phyloP scores from a whole-genome alignment of 2,329 filamentous ascomycete genomes.

The Ophiostoma tasmaniense region DNA sequence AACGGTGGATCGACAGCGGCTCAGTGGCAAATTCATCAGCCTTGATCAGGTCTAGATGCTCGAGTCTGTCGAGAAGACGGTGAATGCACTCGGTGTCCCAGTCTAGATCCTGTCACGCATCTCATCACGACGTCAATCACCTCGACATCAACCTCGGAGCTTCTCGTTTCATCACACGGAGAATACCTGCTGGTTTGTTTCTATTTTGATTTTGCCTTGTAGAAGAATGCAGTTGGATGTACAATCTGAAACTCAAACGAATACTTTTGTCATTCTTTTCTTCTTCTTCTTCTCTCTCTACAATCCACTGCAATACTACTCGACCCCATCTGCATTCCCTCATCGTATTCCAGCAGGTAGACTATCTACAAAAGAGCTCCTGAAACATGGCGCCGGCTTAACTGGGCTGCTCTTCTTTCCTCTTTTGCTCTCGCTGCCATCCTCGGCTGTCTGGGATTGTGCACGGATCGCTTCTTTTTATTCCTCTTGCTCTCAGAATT shows the following conservation, averaged over 20 bases:
- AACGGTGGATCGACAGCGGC: neutral
- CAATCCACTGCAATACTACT: neutral
- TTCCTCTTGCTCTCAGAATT: neutral
- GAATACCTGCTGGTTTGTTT: neutral
- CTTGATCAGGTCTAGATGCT: too few species aligned
- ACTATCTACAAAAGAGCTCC: neutral
- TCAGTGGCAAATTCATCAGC: neutral
- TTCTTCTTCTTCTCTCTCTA: neutral
- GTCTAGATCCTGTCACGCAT: neutral
- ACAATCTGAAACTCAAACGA: neutral
- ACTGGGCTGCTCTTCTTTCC: neutral
- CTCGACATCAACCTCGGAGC: neutral
- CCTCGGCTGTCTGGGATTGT: slow-evolving; percentile 6
- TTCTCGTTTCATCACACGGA: neutral
- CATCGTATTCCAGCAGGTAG: neutral
- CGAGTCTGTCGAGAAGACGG: neutral
- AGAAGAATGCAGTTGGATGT: neutral
- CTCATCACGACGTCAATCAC: neutral
- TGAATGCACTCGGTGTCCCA: neutral
- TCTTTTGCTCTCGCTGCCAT: neutral
- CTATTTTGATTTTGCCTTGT: neutral
- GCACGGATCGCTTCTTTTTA: neutral
- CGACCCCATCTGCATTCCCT: neutral
- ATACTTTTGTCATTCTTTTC: neutral
- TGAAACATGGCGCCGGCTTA: neutral